Percentiles rank a stretch among this genome's conserved stretches.
Evolutionary conservation across 1,139 yeast species (phyloP).

Genomic region (Zhuliangozyma blackwelliae): DNA sequence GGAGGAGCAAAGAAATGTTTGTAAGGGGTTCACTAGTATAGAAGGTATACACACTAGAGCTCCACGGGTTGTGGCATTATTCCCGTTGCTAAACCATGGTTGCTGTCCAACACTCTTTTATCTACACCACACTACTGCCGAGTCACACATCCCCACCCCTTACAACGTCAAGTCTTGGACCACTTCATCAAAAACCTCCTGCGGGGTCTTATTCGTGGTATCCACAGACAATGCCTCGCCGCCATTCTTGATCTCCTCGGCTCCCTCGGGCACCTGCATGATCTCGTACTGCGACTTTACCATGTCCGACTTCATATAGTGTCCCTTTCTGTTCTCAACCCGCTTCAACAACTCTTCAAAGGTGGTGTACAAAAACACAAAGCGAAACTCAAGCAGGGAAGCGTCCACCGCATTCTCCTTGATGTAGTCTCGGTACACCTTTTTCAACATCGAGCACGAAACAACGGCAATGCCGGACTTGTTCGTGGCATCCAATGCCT

Average conservation of each 20-base stretch:
- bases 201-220: slow-evolving; percentile 37
- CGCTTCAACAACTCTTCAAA: slow-evolving; percentile 58
- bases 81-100: too few relatives aligned
- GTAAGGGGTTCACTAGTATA: too few relatives aligned
- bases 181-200: slow-evolving; percentile 22
- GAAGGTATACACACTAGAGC: too few relatives aligned
- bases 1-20: too few relatives aligned
- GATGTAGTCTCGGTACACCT: slow-evolving; percentile 62
- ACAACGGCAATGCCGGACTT: slow-evolving; percentile 43
- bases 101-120: too few relatives aligned
- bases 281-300: slow-evolving; percentile 70
- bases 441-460: slow-evolving; percentile 83
- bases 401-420: slow-evolving; percentile 20
- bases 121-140: too few relatives aligned
- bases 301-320: slow-evolving; percentile 86
- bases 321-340: slow-evolving; percentile 60
- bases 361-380: slow-evolving; percentile 64
- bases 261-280: slow-evolving; percentile 62
- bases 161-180: slow-evolving; percentile 2
- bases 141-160: too few relatives aligned
- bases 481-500: slow-evolving; percentile 27
- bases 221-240: slow-evolving; percentile 37
- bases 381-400: slow-evolving; percentile 44
- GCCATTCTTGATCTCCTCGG: slow-evolving; percentile 34
- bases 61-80: too few relatives aligned